Conservation (phyloP, 2,329 filamentous ascomycete genomes). For the Exophiala dermatitidis region DNA sequence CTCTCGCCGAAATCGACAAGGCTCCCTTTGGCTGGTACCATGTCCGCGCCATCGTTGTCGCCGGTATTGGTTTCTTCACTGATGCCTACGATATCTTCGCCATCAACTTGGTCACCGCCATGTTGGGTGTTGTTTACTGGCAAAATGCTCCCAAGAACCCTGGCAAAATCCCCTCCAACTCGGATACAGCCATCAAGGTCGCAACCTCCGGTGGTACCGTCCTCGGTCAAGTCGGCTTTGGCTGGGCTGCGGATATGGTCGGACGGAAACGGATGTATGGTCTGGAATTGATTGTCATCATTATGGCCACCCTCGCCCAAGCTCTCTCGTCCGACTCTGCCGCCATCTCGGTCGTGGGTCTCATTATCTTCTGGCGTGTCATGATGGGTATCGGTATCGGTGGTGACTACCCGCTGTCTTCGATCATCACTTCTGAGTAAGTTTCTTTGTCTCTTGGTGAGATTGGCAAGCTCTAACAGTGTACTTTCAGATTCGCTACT, state of each 20-base stretch:
- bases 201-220: slow-evolving; percentile 78
- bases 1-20: slow-evolving; percentile 57
- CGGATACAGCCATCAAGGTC: slow-evolving; percentile 79
- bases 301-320: slow-evolving; percentile 68
- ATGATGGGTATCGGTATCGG: slow-evolving; percentile 74
- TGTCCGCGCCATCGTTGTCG: slow-evolving; percentile 66
- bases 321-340: slow-evolving; percentile 58
- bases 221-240: slow-evolving; percentile 73
- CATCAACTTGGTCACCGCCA: slow-evolving; percentile 63
- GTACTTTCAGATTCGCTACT: slow-evolving; percentile 56
- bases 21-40: slow-evolving; percentile 59
- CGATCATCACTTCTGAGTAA: slow-evolving; percentile 73
- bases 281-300: slow-evolving; percentile 71
- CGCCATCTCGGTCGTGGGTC: slow-evolving; percentile 49
- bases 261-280: slow-evolving; percentile 82
- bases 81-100: slow-evolving; percentile 81
- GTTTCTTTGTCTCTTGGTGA: slow-evolving; percentile 17
- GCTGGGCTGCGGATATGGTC: slow-evolving; percentile 67
- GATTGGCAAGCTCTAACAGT: slow-evolving; percentile 1
- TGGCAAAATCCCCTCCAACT: slow-evolving; percentile 54
- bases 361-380: slow-evolving; percentile 71
- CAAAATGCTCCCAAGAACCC: slow-evolving; percentile 42
- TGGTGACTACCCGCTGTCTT: slow-evolving; percentile 74
- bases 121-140: slow-evolving; percentile 76
- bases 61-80: slow-evolving; percentile 82